phyloP scores from a whole-genome alignment of 495 filamentous ascomycete species.

The Neurospora sp. region DNA sequence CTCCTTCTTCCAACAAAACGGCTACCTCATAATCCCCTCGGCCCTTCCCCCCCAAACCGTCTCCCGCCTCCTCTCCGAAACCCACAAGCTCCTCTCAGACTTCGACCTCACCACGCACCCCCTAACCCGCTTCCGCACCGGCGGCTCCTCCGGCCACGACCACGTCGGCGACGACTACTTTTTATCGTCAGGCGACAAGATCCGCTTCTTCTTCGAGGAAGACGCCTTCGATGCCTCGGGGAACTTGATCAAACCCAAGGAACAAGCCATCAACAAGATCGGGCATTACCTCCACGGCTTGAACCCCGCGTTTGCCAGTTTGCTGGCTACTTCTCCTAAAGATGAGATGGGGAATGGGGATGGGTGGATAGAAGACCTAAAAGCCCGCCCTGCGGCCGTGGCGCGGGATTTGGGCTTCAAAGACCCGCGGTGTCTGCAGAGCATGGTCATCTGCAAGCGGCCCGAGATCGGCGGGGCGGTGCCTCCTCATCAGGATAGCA shows the following conservation, averaged over 20 bases:
- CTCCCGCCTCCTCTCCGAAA: conserved; percentile 59
- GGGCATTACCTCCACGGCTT: conserved; percentile 79
- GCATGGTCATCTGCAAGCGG: conserved; percentile 98
- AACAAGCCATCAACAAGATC: conserved; percentile 88
- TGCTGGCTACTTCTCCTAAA: conserved; percentile 42
- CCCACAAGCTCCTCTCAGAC: conserved; percentile 57
- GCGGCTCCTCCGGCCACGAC: conserved; percentile 45
- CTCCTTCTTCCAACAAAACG: conserved; percentile 61
- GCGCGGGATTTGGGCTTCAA: conserved; percentile 61
- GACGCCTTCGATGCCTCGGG: conserved; percentile 55
- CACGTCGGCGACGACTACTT: conserved; percentile 98
- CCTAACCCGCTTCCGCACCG: conserved; percentile 85
- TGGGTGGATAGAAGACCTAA: conserved; percentile 3
- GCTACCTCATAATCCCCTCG: conserved; percentile 80
- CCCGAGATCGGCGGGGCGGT: conserved; percentile 89
- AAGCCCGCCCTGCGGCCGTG: conserved; percentile 44
- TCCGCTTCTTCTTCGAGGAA: conserved; percentile 96
- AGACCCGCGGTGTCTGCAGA: conserved; percentile 68
- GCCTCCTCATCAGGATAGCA: conserved; percentile 78
- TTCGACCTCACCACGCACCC: conserved; percentile 76
- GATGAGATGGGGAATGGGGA: conserved; percentile 2
- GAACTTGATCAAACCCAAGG: conserved; percentile 61
- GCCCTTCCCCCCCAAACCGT: conserved; percentile 60
- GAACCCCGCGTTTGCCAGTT: conserved; percentile 56
- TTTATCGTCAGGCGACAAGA: conserved; percentile 74